Base-by-base conservation (phyloP, 2,329 filamentous ascomycete species). In the Parascedosporium putredinis region DNA sequence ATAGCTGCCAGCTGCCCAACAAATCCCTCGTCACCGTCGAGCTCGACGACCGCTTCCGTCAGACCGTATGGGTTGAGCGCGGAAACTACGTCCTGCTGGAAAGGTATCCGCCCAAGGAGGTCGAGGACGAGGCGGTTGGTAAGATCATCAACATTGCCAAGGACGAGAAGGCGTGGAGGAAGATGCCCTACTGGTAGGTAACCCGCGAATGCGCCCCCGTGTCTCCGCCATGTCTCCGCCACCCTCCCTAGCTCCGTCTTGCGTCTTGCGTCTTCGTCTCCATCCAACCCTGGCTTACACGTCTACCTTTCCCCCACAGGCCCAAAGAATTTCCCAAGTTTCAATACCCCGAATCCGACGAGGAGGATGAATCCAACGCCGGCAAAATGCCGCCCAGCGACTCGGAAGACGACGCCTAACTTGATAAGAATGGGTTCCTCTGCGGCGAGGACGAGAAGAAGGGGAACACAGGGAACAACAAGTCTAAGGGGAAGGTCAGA, bases 91-190 rank as follows among this genome's bases (percentile, higher is more conserved):
- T 96, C 25, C 69, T 97, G 9, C 76, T 95, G 12, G 86, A 97
- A 56, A 59, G 72, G 14, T 84, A 79, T 22, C 20, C 36, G n/a
- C 23, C 34, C 9, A 49, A 43, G 24, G 34, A 49, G 36, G 24
- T 43, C 9, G 73, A 75, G 25, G 72, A 77, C 2, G 72, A 83
- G 33, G 79, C 81, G 24, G 76, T 79, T 48, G 93, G 91, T 12
- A 88, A 95, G 65, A 96, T 98, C 59, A 75, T 95, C 57, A 96
- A 96, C 61, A 81, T 97, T 31, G 89, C 97, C 33, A 76, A 88
- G 33, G 88, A 96, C 60, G 90, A 96, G 70, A 94, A 88, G 68
- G 74, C 75, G 40, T 98, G 93, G 93, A 80, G 89, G 60, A 95
- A 95, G 68, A 82, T 86, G 70, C 60, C 73, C 8, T 98, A 91